phyloP scores from a whole-genome alignment of 1,284 basidiomycete species.

The Pseudozyma pruni region DNA sequence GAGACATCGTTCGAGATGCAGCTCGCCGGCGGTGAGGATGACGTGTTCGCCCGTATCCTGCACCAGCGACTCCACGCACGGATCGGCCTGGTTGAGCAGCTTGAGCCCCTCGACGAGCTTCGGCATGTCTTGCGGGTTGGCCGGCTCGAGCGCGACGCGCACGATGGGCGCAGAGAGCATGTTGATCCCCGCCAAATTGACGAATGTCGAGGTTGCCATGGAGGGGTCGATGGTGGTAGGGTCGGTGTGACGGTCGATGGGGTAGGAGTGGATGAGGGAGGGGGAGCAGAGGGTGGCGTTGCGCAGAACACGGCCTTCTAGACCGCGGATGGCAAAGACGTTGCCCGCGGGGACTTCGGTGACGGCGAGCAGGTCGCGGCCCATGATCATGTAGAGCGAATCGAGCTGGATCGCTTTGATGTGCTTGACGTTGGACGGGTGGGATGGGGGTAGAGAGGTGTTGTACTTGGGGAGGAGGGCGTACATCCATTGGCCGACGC shows the following conservation, averaged over 20 bases:
- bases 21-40: constrained; percentile 92
- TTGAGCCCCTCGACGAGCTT: constrained; percentile 88
- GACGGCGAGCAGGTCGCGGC: constrained; percentile 86
- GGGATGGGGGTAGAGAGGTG: constrained; percentile 74
- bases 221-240: constrained; percentile 20
- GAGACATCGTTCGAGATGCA: constrained; percentile 95
- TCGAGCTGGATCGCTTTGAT: constrained; percentile 76
- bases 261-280: constrained; percentile 28
- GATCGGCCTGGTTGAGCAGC: constrained; percentile 92
- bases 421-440: constrained; percentile 75
- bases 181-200: constrained; percentile 64
- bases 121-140: constrained; percentile 84
- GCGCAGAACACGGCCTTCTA: constrained; percentile 89
- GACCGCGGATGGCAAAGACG: constrained; percentile 89
- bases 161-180: constrained; percentile 80
- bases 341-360: constrained; percentile 90
- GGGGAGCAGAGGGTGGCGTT: constrained; percentile 86
- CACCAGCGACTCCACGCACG: constrained; percentile 95
- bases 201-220: constrained; percentile 34
- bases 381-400: constrained; percentile 97
- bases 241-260: constrained; percentile 30
- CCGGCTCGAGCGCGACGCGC: constrained; percentile 91
- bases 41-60: constrained; percentile 98
- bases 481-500: constrained; percentile 74
- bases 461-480: constrained; percentile 92